Evolutionary conservation across 2,329 filamentous ascomycete genomes (phyloP).

Genomic region (Colletotrichum sp.): DNA sequence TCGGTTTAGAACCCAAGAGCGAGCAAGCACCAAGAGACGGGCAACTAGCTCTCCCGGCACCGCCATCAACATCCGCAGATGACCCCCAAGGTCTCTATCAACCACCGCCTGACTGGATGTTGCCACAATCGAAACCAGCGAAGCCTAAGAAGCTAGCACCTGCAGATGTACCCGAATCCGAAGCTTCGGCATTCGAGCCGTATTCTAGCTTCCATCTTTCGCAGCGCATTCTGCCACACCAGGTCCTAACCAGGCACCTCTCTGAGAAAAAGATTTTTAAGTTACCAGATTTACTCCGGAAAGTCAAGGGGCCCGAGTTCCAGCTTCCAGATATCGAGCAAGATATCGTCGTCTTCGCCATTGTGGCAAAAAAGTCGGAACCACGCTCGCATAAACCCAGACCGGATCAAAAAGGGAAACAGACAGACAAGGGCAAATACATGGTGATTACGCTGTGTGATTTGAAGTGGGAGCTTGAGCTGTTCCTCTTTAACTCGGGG

Average conservation of each 20-base stretch:
- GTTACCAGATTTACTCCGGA: constrained; percentile 80
- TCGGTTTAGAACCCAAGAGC: constrained; percentile 38
- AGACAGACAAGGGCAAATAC: constrained; percentile 77
- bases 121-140: constrained; percentile 1
- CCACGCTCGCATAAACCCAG: constrained; percentile 66
- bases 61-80: neutral
- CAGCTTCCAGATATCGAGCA: constrained; percentile 81
- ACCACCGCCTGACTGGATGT: constrained; percentile 14
- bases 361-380: constrained; percentile 87
- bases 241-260: constrained; percentile 78
- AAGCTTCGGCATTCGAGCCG: constrained; percentile 76
- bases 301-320: constrained; percentile 83
- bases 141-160: constrained; percentile 30
- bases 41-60: neutral
- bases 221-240: constrained; percentile 82
- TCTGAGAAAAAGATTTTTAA: constrained; percentile 77
- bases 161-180: constrained; percentile 45
- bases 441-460: constrained; percentile 92
- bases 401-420: constrained; percentile 47
- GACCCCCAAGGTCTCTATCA: constrained; percentile 14
- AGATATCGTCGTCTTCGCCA: constrained; percentile 88
- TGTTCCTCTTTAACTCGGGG: constrained; percentile 90
- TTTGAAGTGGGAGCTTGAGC: constrained; percentile 86
- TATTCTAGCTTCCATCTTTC: constrained; percentile 87
- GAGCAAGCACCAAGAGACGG: neutral